Evolutionary conservation across 139 green algal genomes (phyloP), one percentile per base, ranked within the genome.

Genomic region (Pedinophyceae sp.): DNA sequence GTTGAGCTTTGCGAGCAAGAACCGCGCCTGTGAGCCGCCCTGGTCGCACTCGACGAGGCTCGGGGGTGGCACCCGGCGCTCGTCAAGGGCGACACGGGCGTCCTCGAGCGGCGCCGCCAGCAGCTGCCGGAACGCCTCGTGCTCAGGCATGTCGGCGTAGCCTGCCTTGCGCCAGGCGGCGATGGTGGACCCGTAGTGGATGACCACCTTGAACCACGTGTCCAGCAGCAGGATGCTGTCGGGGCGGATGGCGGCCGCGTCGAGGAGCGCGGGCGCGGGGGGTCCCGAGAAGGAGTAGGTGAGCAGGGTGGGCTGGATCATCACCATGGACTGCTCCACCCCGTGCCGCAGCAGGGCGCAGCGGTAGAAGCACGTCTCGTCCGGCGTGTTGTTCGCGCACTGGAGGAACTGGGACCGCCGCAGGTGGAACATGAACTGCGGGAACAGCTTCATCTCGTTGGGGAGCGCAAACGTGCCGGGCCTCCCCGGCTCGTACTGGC

Each of bases 381-480:
- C 74, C 29, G 68, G 72, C 16, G 51, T 68, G 68, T 74, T 76
- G 55, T 78, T 77, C 58, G 76, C 73, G 30, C 74, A 72, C 65
- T 79, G 64, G 4, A 59, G 19, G 53, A 59, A 30, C 53, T 59
- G 53, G 4, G 53, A 59, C 39, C 72, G 60, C 4, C 73, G 64
- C 25, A 85, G 65, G 65, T 85, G 65, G 68, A 80, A 84, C 51
- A 84, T 72, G 54, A 82, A 73, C 63, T 80, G 61, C 6, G 74
- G 74, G 39, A 68, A 72, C 38, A 74, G 45, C 15, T 34, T 45
- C 50, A 82, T 72, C 48, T 74, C 38, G n/a, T 67, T 27, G 6
- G 61, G 52, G 18, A 82, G 69, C 27, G 39, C 47, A 30, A 82
- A 77, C 23, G 64, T 71, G 23, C 58, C 50, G 23, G 71, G 57